Base-by-base conservation (phyloP, 2,329 filamentous ascomycete genomes). In the Aureobasidium sp. region DNA sequence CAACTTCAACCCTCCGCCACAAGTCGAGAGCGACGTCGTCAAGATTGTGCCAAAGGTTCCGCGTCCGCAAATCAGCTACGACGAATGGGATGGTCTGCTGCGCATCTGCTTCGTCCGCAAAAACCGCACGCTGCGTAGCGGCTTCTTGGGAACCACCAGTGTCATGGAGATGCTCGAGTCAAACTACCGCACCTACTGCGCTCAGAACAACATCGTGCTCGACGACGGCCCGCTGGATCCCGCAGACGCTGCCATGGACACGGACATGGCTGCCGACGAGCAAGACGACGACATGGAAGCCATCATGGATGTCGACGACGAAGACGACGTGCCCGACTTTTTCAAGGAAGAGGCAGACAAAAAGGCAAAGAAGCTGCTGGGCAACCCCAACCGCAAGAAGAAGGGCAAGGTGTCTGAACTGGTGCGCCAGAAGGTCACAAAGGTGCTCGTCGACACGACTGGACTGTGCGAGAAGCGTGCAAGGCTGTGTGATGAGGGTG, bases 1-100 rank as follows among this genome's bases (percentile, higher is more conserved):
- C 71, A 97, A 97, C 74, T 98, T 97, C 79, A 89, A 88, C 57
- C 93, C 93, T 0, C 91, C 93, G 1, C 93, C 93, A 7, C 81
- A 89, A 64, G 93, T 98, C 55, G 93, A 98, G 70, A 88, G 83
- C 6, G 90, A 86, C 55, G 90, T 96, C 6, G 90, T 96, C 42
- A 80, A 90, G 56, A 86, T 96, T 60, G 88, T 91, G 65, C 90
- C 90, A 19, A 94, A 96, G 73, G 78, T 80, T 32, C 90, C 90
- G 10, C 75, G 89, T 32, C 91, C 91, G 50, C 85, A 89, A 61
- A 90, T 97, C 59, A 88, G 83, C 66, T 97, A 91, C 71, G 89
- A 94, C 50, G 93, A 97, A 69, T 96, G 90, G 85, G 91, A 97
- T 65, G 90, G 91, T 8, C 76, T 97, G 66, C 70, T 97, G 57